A percentile compares a stretch with the other conserved stretches of the same genome.
Conservation (phyloP, 192 early-diverging fungal species). For the Coemansia sp. region DNA sequence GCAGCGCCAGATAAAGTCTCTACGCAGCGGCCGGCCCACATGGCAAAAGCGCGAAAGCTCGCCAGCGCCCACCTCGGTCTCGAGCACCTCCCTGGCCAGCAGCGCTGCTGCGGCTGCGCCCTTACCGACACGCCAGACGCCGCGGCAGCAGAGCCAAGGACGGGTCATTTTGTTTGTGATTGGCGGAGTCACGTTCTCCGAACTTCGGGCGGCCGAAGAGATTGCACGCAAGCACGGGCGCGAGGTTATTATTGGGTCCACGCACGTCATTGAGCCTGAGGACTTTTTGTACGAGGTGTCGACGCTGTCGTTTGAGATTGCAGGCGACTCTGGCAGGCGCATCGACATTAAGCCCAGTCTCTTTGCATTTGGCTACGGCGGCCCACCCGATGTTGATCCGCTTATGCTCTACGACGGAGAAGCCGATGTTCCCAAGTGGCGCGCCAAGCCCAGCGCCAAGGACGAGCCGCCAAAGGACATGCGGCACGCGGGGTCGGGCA, state of each 20-base stretch:
- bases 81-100: slow-evolving; percentile 11
- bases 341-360: slow-evolving; percentile 42
- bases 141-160: slow-evolving; percentile 14
- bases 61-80: slow-evolving; percentile 11
- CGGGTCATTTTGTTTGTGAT: slow-evolving; percentile 52
- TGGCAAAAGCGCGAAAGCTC: slow-evolving; percentile 55
- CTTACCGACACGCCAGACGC: not conserved
- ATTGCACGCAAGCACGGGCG: slow-evolving; percentile 40
- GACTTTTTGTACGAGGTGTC: slow-evolving; percentile 43
- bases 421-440: slow-evolving; percentile 20
- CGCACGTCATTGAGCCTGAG: slow-evolving; percentile 45
- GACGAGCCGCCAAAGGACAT: not conserved
- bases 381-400: slow-evolving; percentile 41
- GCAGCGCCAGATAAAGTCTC: slow-evolving; percentile 42
- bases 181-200: slow-evolving; percentile 48
- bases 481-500: not conserved
- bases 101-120: slow-evolving; percentile 4
- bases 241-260: slow-evolving; percentile 51
- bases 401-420: slow-evolving; percentile 31
- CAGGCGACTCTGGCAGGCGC: slow-evolving; percentile 24
- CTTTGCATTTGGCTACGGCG: slow-evolving; percentile 38
- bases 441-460: slow-evolving; percentile 13
- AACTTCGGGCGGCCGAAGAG: slow-evolving; percentile 51
- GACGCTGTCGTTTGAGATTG: slow-evolving; percentile 47
- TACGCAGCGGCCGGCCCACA: slow-evolving; percentile 45